Base-by-base conservation (phyloP, 352 stramenopile species). In the Aphanomyces invadans region DNA sequence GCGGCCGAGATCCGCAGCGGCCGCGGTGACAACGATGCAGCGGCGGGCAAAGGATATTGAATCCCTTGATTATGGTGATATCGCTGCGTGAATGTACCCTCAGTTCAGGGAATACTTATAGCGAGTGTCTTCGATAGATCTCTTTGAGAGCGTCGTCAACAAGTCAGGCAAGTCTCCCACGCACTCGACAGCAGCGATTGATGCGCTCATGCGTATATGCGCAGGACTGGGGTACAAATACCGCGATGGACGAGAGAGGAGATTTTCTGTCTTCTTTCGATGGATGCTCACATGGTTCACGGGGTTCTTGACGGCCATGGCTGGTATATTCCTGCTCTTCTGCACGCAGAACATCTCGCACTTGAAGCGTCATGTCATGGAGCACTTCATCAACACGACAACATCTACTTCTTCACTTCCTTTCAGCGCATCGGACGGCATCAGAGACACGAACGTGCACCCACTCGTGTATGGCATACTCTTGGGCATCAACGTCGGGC, bases 141-240 rank as follows among this genome's bases (percentile, higher is more conserved):
- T 89, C 23, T 93, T 93, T 61, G 85, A 93, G 68, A 91, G 82
- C 59, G 81, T 93, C n/a, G 85, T 91, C 44, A 91, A 93, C 78
- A 90, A 90, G 59, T 87, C 79, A 5, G 72, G 72, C 75, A 64
- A 29, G 71, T 33, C 61, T 12, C 23, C 7, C 45, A 42, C 9
- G 19, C 11, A 11, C 4, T 57, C 26, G 59, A 55, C 31, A 3
- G 54, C 12, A 42, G 7, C 38, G 36, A 42, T 42, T 42, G 36
- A 42, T 15, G 36, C 36, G 36, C 36, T 15, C 15, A 7, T 42
- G n/a, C n/a, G n/a, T n/a, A n/a, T n/a, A n/a, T n/a, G n/a, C n/a
- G n/a, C n/a, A 71, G 84, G 85, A 49, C 81, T 89, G 75, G 76
- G 82, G 28, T 91, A 90, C 74, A 85, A 76, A 52, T 90, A 89